phyloP scores from a whole-genome alignment of 2,329 filamentous ascomycete species.

The Trichophyton simii region DNA sequence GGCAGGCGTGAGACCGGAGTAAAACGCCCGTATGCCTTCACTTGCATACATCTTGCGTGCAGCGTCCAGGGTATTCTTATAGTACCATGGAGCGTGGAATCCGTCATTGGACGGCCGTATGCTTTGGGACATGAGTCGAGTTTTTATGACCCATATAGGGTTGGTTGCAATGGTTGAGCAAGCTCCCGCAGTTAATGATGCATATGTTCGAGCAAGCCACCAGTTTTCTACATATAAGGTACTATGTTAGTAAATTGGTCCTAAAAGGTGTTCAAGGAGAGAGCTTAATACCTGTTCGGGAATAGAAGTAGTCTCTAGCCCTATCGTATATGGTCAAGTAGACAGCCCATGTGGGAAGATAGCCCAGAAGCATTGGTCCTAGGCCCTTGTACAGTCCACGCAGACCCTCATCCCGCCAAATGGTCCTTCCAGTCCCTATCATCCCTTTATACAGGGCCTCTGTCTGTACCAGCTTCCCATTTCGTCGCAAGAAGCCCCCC shows the following conservation, averaged over 20 bases:
- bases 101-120: slow-evolving; percentile 27
- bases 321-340: slow-evolving; percentile 90
- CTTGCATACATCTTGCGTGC: slow-evolving; percentile 89
- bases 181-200: slow-evolving; percentile 78
- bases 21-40: slow-evolving; percentile 83
- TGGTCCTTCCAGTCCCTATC: slow-evolving; percentile 70
- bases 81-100: slow-evolving; percentile 60
- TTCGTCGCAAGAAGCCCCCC: slow-evolving; percentile 56
- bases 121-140: slow-evolving; percentile 87
- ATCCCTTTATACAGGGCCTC: slow-evolving; percentile 67
- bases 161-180: slow-evolving; percentile 92
- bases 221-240: slow-evolving; percentile 48
- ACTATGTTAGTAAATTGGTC: neutral
- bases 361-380: slow-evolving; percentile 87
- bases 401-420: slow-evolving; percentile 78
- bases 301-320: slow-evolving; percentile 61
- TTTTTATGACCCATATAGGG: slow-evolving; percentile 99
- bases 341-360: slow-evolving; percentile 94
- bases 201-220: slow-evolving; percentile 71
- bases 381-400: slow-evolving; percentile 85
- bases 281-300: slow-evolving; percentile 46
- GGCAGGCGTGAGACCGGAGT: slow-evolving; percentile 85
- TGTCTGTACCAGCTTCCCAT: slow-evolving; percentile 29
- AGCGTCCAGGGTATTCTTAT: slow-evolving; percentile 77
- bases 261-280: neutral